Evolutionary conservation across 257 asterid species (phyloP).

Genomic region (Euphrasia confusa): DNA sequence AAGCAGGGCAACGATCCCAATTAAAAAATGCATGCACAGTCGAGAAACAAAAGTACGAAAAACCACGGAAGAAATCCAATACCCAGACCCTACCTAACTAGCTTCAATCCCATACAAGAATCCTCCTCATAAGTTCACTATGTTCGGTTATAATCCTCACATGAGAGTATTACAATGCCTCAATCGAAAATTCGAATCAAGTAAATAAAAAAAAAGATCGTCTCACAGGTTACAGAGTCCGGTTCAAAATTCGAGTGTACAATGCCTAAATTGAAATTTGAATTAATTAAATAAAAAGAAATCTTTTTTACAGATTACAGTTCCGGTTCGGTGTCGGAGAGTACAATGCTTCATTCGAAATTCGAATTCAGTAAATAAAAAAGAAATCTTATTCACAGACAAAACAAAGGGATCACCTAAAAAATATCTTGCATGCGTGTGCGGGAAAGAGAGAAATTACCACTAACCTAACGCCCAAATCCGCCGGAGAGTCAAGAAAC

Average conservation of each 20-base stretch:
- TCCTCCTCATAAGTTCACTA: neutral
- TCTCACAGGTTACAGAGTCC: neutral
- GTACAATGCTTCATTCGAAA: slow-evolving; percentile 10
- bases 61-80: slow-evolving; percentile 1
- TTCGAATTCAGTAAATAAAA: neutral
- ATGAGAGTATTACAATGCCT: neutral
- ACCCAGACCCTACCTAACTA: slow-evolving; percentile 11
- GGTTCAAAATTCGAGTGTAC: neutral
- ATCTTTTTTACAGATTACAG: neutral
- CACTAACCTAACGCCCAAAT: slow-evolving; percentile 25
- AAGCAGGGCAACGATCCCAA: slow-evolving; percentile 14
- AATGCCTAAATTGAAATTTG: neutral
- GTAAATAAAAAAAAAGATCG: neutral
- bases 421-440: slow-evolving; percentile 1
- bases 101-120: slow-evolving; percentile 4
- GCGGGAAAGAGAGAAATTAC: neutral
- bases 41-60: slow-evolving; percentile 3
- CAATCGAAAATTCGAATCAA: neutral
- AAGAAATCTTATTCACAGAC: neutral
- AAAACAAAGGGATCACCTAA: neutral
- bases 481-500: slow-evolving; percentile 19
- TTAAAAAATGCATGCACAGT: slow-evolving; percentile 25
- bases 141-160: neutral
- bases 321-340: slow-evolving; percentile 1
- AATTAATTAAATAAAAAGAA: neutral